Conservation (phyloP, 2,329 filamentous ascomycete species). For the Trichoderma breve region DNA sequence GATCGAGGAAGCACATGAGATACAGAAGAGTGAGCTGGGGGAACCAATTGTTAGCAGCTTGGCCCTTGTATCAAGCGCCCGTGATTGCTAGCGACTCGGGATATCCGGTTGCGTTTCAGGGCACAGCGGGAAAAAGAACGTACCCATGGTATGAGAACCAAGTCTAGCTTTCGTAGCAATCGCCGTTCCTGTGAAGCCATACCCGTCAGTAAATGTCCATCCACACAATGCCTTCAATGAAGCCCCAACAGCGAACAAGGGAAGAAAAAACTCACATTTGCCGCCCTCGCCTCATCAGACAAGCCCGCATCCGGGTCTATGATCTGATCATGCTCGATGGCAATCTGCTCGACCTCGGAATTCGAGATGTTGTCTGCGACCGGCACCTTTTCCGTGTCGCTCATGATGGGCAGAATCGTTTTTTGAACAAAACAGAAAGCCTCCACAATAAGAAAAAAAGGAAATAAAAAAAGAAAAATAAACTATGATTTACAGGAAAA, state of each 20-base stretch:
- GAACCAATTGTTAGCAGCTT: slow-evolving; percentile 1
- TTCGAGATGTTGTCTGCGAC: slow-evolving; percentile 30
- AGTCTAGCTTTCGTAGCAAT: slow-evolving; percentile 61
- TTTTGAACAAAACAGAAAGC: not conserved
- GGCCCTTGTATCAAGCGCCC: not conserved
- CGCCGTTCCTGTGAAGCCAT: slow-evolving; percentile 52
- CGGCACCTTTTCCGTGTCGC: slow-evolving; percentile 34
- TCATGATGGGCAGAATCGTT: slow-evolving; percentile 29
- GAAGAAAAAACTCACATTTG: slow-evolving; percentile 49
- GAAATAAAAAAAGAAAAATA: not conserved
- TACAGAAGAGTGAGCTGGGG: slow-evolving; percentile 65
- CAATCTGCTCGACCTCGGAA: slow-evolving; percentile 30
- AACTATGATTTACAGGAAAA: not conserved
- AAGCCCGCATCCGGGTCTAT: slow-evolving; percentile 58
- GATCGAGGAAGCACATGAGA: slow-evolving; percentile 69
- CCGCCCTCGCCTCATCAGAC: slow-evolving; percentile 59
- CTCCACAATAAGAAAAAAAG: not conserved
- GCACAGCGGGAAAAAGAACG: slow-evolving; percentile 21
- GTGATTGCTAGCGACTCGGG: not conserved
- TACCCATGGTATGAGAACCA: slow-evolving; percentile 59
- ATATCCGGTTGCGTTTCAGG: not conserved
- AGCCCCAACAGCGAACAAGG: not conserved
- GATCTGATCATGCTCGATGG: slow-evolving; percentile 32
- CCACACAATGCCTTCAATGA: not conserved
- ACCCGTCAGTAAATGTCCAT: not conserved